A percentile compares a stretch with the other conserved stretches of the same genome.
Evolutionary conservation across 2,329 filamentous ascomycete genomes (phyloP).

Genomic region (Colletotrichum neosansevieriae): DNA sequence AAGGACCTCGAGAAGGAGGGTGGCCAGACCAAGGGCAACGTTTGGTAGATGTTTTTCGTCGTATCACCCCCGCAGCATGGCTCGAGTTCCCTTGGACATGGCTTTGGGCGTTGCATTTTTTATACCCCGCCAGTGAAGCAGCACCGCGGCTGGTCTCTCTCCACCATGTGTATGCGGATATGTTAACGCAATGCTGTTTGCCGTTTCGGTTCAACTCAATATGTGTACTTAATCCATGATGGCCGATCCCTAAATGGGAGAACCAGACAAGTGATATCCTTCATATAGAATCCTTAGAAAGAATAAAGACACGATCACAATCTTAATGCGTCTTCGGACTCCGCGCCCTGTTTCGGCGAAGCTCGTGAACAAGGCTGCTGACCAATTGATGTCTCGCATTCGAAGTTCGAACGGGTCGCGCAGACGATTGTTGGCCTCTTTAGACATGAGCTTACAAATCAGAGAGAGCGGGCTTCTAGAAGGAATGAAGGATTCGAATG

Average conservation of each 20-base stretch:
- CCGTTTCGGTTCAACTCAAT: slow-evolving; percentile 11
- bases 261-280: slow-evolving; percentile 19
- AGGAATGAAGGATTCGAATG: not conserved
- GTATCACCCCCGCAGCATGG: not conserved
- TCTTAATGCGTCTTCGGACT: too few relatives aligned
- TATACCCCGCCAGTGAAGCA: slow-evolving; percentile 15
- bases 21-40: slow-evolving; percentile 50
- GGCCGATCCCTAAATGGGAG: slow-evolving; percentile 2
- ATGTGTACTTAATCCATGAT: slow-evolving; percentile 30
- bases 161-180: not conserved
- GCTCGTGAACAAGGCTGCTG: not conserved
- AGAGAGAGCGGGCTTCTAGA: not conserved
- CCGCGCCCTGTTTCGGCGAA: too few relatives aligned
- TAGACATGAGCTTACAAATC: too few relatives aligned
- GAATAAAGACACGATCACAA: too few relatives aligned
- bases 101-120: not conserved
- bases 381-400: not conserved
- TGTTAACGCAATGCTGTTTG: not conserved
- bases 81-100: not conserved
- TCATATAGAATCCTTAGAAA: slow-evolving; percentile 8
- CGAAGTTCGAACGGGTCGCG: not conserved
- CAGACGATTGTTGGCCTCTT: too few relatives aligned
- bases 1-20: slow-evolving; percentile 52
- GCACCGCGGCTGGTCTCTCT: not conserved
- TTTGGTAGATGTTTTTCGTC: slow-evolving; percentile 46